Base-by-base conservation (phyloP, 495 filamentous ascomycete species). In the Neurospora tetrasperma region DNA sequence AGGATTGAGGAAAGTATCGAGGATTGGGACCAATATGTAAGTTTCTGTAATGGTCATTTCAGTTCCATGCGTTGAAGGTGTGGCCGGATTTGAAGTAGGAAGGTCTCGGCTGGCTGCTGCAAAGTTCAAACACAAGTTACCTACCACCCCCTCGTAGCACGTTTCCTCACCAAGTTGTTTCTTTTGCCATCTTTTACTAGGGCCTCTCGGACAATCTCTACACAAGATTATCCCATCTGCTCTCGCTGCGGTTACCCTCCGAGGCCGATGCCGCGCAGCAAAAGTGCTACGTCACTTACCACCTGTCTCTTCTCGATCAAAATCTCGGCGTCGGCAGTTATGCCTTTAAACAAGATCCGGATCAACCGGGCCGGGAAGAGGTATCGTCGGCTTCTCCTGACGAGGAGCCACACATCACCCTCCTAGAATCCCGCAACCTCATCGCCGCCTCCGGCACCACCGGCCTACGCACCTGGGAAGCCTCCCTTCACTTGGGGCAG, bases 391-490 rank as follows among this genome's bases (percentile, higher is more conserved):
- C 7, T 7, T 39, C 39, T 39, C 6, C 39, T 39, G 39, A 39
- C 39, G 39, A 39, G 6, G 6, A 39, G 39, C 39, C 39, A 41
- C 73, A 80, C 6, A 82, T 91, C 73, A 91, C 84, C 11, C 78
- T 93, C 0, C 82, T 91, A 5, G 95, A 98, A 82, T 90, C 91
- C 12, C 89, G 91, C 5, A 86, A 86, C 39, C 79, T 97, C 2
- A 88, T 98, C 54, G 89, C 92, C 10, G 88, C 89, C 1, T 82
- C 85, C 7, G 93, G 92, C 5, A 97, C 92, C 3, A 98, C 95
- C 0, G 95, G 95, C 0, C 84, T 93, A 39, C 89, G 95, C 12
- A 98, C 95, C 6, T 98, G 95, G 95, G 95, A 97, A 82, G 95
- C 95, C 5, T 89, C 93, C 0, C 82, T 98, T n/a, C 91, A 94